Conservation (phyloP, 2,329 filamentous ascomycete genomes). For the Emergomyces africanus region DNA sequence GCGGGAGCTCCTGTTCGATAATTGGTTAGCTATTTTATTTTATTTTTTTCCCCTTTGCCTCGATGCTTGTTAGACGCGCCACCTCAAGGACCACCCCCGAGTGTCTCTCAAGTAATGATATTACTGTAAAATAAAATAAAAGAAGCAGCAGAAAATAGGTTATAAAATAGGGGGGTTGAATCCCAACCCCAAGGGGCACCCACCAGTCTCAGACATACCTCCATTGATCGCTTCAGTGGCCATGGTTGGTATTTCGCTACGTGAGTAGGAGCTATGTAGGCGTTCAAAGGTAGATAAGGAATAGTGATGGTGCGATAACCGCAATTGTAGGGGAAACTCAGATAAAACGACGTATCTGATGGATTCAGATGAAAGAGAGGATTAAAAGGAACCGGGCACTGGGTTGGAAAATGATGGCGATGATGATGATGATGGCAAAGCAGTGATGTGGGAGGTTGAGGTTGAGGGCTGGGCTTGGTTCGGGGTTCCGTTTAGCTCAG, state of each 20-base stretch:
- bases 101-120: no score
- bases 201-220: background rate
- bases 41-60: no score
- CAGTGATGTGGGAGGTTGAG: background rate
- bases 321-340: background rate
- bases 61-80: no score
- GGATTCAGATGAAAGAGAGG: background rate
- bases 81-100: no score
- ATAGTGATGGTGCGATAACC: background rate
- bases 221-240: background rate
- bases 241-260: background rate
- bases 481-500: background rate
- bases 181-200: background rate
- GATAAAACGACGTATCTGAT: background rate
- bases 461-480: background rate
- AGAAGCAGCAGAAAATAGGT: background rate
- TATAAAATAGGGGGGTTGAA: background rate
- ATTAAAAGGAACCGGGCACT: background rate
- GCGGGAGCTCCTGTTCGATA: background rate
- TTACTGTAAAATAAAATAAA: no score
- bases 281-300: background rate
- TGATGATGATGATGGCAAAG: background rate
- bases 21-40: background rate
- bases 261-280: background rate
- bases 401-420: background rate